Evolutionary conservation across 2,329 filamentous ascomycete genomes (phyloP).

Genomic region (Massarina eburnea): DNA sequence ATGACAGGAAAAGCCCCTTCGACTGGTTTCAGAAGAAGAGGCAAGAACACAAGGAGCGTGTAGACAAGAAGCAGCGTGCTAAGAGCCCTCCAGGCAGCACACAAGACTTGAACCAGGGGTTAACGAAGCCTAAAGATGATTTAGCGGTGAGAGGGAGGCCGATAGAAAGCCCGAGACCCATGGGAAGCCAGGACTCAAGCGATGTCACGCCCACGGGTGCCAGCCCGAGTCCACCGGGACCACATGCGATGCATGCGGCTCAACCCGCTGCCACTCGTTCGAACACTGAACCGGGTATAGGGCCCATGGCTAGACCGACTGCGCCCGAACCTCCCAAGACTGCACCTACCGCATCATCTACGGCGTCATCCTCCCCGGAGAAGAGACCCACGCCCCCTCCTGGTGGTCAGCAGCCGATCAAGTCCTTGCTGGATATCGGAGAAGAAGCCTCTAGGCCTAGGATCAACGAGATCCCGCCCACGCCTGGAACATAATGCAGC

Average conservation of each 20-base stretch:
- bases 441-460: background rate
- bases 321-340: background rate
- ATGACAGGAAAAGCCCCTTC: slow-evolving; percentile 61
- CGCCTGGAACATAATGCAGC: background rate
- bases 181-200: slow-evolving; percentile 18
- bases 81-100: slow-evolving; percentile 52
- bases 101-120: slow-evolving; percentile 21
- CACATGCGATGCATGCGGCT: background rate
- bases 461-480: background rate
- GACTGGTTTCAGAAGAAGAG: slow-evolving; percentile 68
- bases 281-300: background rate
- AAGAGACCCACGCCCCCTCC: background rate
- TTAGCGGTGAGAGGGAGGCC: slow-evolving; percentile 23
- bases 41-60: slow-evolving; percentile 58
- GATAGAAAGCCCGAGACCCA: slow-evolving; percentile 27
- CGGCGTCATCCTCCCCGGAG: background rate
- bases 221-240: slow-evolving; percentile 11
- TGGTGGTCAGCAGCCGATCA: background rate
- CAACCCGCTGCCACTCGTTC: background rate
- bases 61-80: slow-evolving; percentile 55
- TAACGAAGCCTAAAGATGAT: slow-evolving; percentile 22
- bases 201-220: slow-evolving; percentile 23
- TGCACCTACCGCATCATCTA: background rate
- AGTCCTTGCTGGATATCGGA: background rate
- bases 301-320: background rate